Evolutionary conservation across 805 yeast genomes (phyloP).

Genomic region (Middelhovenomyces tepae): DNA sequence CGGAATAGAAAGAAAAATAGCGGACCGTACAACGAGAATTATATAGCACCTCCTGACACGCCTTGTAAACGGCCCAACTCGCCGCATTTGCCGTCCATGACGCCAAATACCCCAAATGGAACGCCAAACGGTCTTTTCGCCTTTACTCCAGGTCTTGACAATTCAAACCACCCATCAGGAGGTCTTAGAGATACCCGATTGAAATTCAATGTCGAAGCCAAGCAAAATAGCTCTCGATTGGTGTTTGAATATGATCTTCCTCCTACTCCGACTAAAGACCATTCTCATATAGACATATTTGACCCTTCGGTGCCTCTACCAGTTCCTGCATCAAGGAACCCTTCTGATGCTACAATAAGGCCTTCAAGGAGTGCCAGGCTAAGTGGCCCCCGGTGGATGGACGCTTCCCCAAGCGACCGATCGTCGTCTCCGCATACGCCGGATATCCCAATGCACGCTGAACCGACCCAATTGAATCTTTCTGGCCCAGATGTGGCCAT

Average conservation of each 20-base stretch:
- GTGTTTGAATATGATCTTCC: no score
- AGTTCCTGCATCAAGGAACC: conserved; percentile 9
- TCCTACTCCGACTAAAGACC: conserved; percentile 36
- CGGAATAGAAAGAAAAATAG: conserved; percentile 40
- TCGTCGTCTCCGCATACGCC: conserved; percentile 19
- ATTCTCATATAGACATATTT: conserved; percentile 1
- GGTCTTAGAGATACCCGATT: no score
- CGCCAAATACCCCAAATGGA: background rate
- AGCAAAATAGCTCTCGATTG: no score
- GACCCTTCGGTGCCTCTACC: conserved; percentile 3
- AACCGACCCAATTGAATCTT: background rate
- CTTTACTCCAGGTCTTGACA: no score
- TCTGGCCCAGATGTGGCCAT: conserved; percentile 1
- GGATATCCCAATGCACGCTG: conserved; percentile 12
- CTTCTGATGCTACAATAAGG: no score
- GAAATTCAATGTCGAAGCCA: no score
- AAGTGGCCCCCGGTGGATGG: conserved; percentile 7
- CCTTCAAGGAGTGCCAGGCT: conserved; percentile 9
- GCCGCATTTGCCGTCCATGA: no score
- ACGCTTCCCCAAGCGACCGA: conserved; percentile 13
- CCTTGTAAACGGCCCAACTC: conserved; percentile 45
- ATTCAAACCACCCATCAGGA: no score
- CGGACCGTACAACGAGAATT: conserved; percentile 15
- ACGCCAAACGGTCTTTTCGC: no score
- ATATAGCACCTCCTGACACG: conserved; percentile 45